Base-by-base conservation (phyloP, 2,329 filamentous ascomycete species). In the Daldinia sp. region DNA sequence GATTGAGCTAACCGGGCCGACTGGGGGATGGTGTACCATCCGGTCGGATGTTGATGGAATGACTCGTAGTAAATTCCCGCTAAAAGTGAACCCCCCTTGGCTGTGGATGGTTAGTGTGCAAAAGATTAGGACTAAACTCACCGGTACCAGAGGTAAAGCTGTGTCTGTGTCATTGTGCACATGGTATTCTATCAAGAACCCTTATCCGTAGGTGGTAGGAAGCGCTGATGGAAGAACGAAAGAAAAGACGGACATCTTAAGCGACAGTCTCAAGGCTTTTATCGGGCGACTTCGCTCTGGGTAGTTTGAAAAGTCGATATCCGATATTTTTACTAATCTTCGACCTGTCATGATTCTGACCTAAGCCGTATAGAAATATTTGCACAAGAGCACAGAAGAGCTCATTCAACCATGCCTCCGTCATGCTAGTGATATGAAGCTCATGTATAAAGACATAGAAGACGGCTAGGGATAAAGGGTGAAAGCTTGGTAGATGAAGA, bases 1-100 rank as follows among this genome's bases (percentile, higher is more conserved):
- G 85, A 88, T 88, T 88, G 86, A 88, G 86, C 86, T 88, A 88
- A 83, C 84, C 83, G 81, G 84, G 84, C 65, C 41, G 41, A 42
- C 41, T 20, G 9, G 41, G 41, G 9, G n/a, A 42, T 42, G 41
- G 41, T 20, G 41, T 42, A 42, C n/a, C 41, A 42, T 39, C 35
- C 13, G 12, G 41, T 42, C 41, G 41, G 41, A 42, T 20, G 41
- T 18, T 42, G 46, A n/a, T 51, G 46, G 28, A 18, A 51, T 51
- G 26, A 33, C 26, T 33, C 26, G 6, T 33, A 26, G 46, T 18
- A 51, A 28, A 51, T 2, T n/a, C 4, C 28, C 26, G 2, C 15
- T 51, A 30, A 33, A 51, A 51, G 13, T 28, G 46, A 33, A 30
- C 46, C 15, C 30, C 5, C 20, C 20, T 23, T 23, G 26, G 28